Percentiles rank a stretch among this genome's conserved stretches.
Evolutionary conservation across 1,139 yeast species (phyloP).

Genomic region (Pichia kudriavzevii): DNA sequence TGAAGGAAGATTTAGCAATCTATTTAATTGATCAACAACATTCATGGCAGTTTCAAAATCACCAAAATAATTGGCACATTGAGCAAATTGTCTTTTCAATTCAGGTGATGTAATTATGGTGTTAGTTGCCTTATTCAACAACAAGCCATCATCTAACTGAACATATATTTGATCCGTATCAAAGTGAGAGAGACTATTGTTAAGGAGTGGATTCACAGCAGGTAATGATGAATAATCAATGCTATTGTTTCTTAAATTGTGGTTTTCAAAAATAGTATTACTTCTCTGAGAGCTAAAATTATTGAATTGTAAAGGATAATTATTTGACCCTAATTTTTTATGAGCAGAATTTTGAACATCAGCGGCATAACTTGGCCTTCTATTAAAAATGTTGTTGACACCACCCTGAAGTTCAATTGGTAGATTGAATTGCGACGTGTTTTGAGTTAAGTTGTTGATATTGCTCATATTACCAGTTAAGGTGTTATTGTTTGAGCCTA

Average conservation of each 20-base stretch:
- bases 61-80: constrained; percentile 44
- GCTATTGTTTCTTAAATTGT: constrained; percentile 18
- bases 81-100: constrained; percentile 36
- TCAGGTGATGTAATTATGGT: constrained; percentile 46
- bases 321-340: constrained; percentile 1
- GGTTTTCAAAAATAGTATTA: constrained; percentile 6
- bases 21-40: constrained; percentile 34
- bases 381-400: constrained; percentile 48
- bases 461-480: too few relatives aligned
- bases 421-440: too few relatives aligned
- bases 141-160: constrained; percentile 49
- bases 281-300: constrained; percentile 8
- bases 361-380: constrained; percentile 62
- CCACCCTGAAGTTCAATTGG: constrained; percentile 62
- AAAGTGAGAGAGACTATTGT: constrained; percentile 8
- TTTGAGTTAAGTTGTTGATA: too few relatives aligned
- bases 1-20: constrained; percentile 17
- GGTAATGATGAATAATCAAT: constrained; percentile 16
- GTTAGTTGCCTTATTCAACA: constrained; percentile 40
- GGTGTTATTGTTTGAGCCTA: constrained; percentile 1
- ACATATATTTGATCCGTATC: constrained; percentile 18
- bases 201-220: constrained; percentile 1
- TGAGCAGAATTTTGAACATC: constrained; percentile 34
- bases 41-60: constrained; percentile 25
- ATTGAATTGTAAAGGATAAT: constrained; percentile 6